A percentile compares a stretch with the other conserved stretches of the same genome.
These are phyloP conservation scores for Trichophaea hybrida DNA, from an alignment of 2,329 filamentous ascomycete species.

Conservation along the genomic window DNA sequence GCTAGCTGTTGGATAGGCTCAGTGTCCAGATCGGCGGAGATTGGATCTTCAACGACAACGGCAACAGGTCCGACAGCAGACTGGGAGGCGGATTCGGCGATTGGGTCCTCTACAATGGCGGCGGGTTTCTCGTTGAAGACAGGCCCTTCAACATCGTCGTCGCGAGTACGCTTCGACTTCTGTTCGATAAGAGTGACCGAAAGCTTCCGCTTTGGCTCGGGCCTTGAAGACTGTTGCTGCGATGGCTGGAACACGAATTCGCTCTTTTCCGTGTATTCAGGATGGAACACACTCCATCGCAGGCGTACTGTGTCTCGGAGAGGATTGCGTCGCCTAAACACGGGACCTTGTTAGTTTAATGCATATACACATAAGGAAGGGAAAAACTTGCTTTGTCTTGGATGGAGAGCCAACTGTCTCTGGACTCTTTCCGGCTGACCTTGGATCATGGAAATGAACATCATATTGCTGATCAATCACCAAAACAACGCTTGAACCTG, in stretches of 20 bases:
- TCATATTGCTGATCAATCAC: background rate
- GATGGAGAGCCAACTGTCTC: background rate
- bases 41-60: background rate
- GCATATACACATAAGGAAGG: background rate
- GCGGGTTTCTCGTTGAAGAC: background rate
- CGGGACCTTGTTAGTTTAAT: background rate
- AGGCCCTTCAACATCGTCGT: background rate
- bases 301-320: constrained; percentile 2
- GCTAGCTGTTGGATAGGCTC: background rate
- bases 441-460: background rate
- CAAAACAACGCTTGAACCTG: constrained; percentile 1
- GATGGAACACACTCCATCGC: constrained; percentile 4
- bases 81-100: background rate
- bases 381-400: background rate
- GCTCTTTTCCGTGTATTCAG: constrained; percentile 3
- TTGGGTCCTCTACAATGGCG: background rate
- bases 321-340: background rate
- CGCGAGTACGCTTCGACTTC: background rate
- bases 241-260: background rate
- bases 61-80: background rate
- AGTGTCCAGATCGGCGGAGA: background rate
- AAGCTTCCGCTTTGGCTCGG: background rate
- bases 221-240: background rate
- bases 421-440: background rate
- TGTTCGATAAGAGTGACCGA: background rate